Evolutionary conservation across 2,329 filamentous ascomycete genomes (phyloP), one percentile per base, ranked within the genome.

Genomic region (Chaetomium sp.): DNA sequence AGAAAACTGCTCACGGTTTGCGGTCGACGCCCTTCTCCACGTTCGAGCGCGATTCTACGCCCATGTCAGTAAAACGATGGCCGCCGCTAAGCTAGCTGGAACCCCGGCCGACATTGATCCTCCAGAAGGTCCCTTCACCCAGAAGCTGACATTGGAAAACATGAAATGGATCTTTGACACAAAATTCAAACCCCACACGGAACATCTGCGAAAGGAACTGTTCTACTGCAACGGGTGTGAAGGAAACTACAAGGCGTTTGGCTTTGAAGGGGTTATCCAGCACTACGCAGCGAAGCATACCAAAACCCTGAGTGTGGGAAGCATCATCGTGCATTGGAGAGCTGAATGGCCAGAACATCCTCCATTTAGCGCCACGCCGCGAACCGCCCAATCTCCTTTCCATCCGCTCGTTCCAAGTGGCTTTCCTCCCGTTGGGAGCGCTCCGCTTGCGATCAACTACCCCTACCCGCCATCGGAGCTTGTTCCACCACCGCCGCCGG

Each of bases 271-370:
- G 7, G 82, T 92, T 34, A 80, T 92, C 46, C 89, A 94, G 67
- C 89, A 95, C 69, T 92, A 85, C 66, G 88, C 87, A 55, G 87
- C 88, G 42, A 94, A 92, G 68, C 89, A 94, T 67, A 91, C 88
- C 44, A 82, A 70, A 55, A 71, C 76, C 11, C 81, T 92, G 55
- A 90, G 86, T 67, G 70, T 79, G 54, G 88, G 87, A 49, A 89
- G 81, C 63, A 74, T 88, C 47, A 82, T 91, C 44, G 87, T 92
- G 12, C 78, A 87, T 65, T 95, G 89, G 89, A 83, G 85, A 67
- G 81, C 88, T 3, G 86, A 90, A 67, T 95, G 89, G 89, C 88
- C 89, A 43, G 80, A 84, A 61, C 74, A 81, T 35, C 79, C 86
- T n/a, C 88, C 87, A 0, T 92, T 92, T 69, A 78, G 82, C 60